Evolutionary conservation across 257 asterid species (phyloP).

Genomic region (Solanum phureja): DNA sequence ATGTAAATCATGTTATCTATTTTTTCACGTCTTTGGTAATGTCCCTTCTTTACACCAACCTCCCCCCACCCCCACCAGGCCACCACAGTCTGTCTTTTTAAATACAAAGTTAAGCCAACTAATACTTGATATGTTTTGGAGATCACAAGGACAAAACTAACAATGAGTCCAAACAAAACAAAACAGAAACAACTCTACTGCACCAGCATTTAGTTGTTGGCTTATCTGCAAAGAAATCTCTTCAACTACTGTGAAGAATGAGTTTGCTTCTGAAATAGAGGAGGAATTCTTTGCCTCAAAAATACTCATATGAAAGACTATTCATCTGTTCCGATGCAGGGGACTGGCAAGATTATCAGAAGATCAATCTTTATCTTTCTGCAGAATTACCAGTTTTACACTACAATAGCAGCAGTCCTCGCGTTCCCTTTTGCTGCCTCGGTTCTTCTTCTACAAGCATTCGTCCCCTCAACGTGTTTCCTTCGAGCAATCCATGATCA

Average conservation of each 20-base stretch:
- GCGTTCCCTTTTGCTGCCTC: constrained; percentile 59
- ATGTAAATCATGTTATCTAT: neutral
- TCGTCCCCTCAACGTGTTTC: constrained; percentile 31
- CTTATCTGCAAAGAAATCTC: neutral
- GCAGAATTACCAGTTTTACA: constrained; percentile 43
- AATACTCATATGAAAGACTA: constrained; percentile 9
- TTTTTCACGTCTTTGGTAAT: neutral
- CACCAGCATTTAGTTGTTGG: constrained; percentile 19
- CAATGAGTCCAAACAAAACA: constrained; percentile 23
- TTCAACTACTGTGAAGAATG: constrained; percentile 3
- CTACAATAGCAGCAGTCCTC: constrained; percentile 46
- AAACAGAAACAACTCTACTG: constrained; percentile 21
- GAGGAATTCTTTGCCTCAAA: constrained; percentile 2
- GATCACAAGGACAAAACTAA: constrained; percentile 9
- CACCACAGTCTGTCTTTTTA: neutral
- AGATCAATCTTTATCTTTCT: constrained; percentile 60
- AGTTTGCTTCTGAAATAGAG: neutral
- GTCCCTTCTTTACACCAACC: neutral
- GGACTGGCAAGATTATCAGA: constrained; percentile 36
- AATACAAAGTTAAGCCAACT: neutral
- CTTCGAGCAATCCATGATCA: constrained; percentile 33
- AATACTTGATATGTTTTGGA: constrained; percentile 4
- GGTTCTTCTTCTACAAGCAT: constrained; percentile 40
- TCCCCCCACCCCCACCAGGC: neutral
- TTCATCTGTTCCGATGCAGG: constrained; percentile 25